Percentiles rank a stretch among this genome's conserved stretches.
These are phyloP conservation scores for Erodium chrysanthum DNA, from an alignment of 441 rosid genomes.

Conservation along the genomic window DNA sequence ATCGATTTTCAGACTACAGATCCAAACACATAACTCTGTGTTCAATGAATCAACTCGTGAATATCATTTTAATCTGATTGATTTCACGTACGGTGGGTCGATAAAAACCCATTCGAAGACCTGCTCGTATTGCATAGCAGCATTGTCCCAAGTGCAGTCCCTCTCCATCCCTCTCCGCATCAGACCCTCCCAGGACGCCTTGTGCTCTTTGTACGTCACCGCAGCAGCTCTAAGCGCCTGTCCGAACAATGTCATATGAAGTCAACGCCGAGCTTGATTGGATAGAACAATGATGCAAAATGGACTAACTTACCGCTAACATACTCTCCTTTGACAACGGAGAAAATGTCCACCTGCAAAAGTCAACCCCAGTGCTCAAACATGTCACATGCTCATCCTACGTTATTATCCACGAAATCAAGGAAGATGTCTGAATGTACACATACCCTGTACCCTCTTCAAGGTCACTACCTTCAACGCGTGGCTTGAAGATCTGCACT, in stretches of 20 bases:
- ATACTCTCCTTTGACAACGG: slow-evolving; percentile 70
- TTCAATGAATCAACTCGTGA: no score
- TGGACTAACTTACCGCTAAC: slow-evolving; percentile 43
- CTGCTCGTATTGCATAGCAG: slow-evolving; percentile 74
- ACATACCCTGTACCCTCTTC: slow-evolving; percentile 86
- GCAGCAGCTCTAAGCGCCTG: slow-evolving; percentile 63
- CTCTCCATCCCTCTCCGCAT: slow-evolving; percentile 67
- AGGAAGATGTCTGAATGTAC: neutral
- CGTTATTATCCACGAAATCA: no score
- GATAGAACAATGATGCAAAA: no score
- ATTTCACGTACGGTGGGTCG: slow-evolving; percentile 53
- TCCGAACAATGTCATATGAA: neutral
- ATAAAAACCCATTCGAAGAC: slow-evolving; percentile 69
- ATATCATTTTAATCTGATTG: no score
- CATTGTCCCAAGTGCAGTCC: slow-evolving; percentile 77
- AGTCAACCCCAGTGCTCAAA: neutral
- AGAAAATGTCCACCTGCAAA: slow-evolving; percentile 73
- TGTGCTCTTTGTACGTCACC: slow-evolving; percentile 60
- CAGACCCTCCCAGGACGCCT: slow-evolving; percentile 63
- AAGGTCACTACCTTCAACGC: slow-evolving; percentile 39
- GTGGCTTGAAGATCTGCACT: slow-evolving; percentile 69
- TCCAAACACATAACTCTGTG: no score
- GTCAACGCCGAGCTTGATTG: neutral
- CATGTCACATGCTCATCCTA: no score
- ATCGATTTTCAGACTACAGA: no score